Evolutionary conservation across 2,329 filamentous ascomycete genomes (phyloP), one percentile per base, ranked within the genome.

Genomic region (Orbilia brochopaga): DNA sequence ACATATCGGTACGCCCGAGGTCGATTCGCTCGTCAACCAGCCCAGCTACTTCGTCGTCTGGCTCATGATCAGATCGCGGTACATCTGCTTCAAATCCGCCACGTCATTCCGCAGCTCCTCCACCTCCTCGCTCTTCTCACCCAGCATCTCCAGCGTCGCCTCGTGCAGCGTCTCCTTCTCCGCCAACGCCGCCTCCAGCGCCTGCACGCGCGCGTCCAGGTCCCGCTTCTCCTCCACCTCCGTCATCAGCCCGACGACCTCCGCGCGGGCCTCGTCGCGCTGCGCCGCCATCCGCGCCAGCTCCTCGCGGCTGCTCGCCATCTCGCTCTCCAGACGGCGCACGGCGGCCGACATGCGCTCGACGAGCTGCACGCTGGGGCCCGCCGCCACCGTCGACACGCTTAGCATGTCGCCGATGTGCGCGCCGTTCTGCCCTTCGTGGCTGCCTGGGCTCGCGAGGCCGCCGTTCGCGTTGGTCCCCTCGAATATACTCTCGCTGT

Each of bases 301-400:
- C 79, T 99, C 94, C 78, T 99, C 94, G 77, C 90, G 91, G 13
- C 88, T 88, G 0, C 89, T 90, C 1, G 94, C 90, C 78, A 96
- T 96, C 78, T 99, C 94, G 54, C 87, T 91, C 78, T 99, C 94
- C 0, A 99, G 83, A 4, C 93, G 87, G 8, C 94, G 89, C 50
- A 99, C 92, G 0, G 92, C 91, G 1, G 92, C 91, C 77, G 90
- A 95, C 91, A 99, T 96, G 59, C 93, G 87, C 80, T 97, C 94
- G 15, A 99, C 92, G 0, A 99, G 85, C 80, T 97, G 93, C 0
- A 99, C 93, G 0, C 90, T 93, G 0, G 94, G 94, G 0, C 94
- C 94, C 0, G 93, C 92, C 0, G 88, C 93, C 7, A 91, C 89
- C 0, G 93, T 97, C 0, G 92, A 96, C 5, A 91, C 90, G 1